phyloP scores from a whole-genome alignment of 1,284 basidiomycete genomes.

The Porogramme epimiltina region DNA sequence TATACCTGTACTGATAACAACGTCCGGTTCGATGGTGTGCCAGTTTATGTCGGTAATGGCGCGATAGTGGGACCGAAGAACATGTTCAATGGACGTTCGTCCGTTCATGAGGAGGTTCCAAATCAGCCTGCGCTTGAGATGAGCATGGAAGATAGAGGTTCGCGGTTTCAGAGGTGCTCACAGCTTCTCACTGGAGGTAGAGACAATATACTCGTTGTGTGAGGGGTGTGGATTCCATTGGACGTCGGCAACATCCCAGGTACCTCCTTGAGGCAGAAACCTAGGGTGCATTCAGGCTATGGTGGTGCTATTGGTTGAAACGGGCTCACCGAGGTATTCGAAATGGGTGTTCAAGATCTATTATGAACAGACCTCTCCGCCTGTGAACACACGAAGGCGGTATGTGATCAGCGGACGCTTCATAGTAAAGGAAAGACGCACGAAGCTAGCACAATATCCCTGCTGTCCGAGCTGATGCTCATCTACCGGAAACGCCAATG shows the following conservation, averaged over 20 bases:
- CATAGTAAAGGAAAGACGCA: conserved; percentile 37
- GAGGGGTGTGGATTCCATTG: conserved; percentile 96
- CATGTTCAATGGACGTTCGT: conserved; percentile 76
- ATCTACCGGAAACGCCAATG: conserved; percentile 46
- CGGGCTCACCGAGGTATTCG: conserved; percentile 79
- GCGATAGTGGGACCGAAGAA: conserved; percentile 85
- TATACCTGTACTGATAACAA: conserved; percentile 76
- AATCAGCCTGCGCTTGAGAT: conserved; percentile 56
- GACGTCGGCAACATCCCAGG: conserved; percentile 95
- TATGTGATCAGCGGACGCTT: background rate
- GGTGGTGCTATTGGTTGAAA: conserved; percentile 39
- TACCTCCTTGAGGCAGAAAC: conserved; percentile 89
- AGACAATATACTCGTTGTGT: conserved; percentile 89
- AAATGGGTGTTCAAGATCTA: conserved; percentile 88
- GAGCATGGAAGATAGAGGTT: background rate
- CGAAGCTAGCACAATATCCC: conserved; percentile 82
- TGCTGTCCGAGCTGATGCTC: conserved; percentile 78
- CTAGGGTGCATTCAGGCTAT: conserved; percentile 52
- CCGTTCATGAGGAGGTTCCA: conserved; percentile 89
- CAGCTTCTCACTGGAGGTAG: conserved; percentile 94
- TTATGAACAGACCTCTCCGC: conserved; percentile 93
- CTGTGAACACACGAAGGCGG: conserved; percentile 37
- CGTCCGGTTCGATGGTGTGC: conserved; percentile 83
- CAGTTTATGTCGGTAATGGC: conserved; percentile 97
- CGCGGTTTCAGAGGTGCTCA: conserved; percentile 34